These are phyloP conservation scores for Coffea eugenioides DNA, from an alignment of 257 asterid species.

Conservation along the genomic window DNA sequence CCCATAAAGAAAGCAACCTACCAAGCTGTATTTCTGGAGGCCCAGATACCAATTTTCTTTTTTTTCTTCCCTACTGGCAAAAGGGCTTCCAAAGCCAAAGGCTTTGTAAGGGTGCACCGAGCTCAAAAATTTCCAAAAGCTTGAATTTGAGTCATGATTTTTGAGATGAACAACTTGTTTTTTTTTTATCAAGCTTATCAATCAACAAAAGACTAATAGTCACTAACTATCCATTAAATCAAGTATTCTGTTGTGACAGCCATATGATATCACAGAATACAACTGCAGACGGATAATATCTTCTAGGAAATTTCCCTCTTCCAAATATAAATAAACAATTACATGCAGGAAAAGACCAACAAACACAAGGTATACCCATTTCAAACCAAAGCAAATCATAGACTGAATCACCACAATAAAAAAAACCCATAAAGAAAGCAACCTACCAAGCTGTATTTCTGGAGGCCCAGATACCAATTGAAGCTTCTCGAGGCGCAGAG, in stretches of 20 bases:
- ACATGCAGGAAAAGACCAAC: background rate
- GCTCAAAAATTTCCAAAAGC: background rate
- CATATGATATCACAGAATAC: background rate
- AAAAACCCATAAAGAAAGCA: background rate
- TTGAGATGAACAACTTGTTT: background rate
- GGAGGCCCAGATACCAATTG: constrained; percentile 34
- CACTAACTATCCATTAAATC: background rate
- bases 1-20: constrained; percentile 26
- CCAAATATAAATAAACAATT: background rate
- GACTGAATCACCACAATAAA: background rate
- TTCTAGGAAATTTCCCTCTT: background rate
- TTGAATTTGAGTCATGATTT: background rate
- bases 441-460: constrained; percentile 48
- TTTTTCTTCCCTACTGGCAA: background rate
- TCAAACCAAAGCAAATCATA: background rate
- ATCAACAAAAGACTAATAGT: background rate
- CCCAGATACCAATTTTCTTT: background rate
- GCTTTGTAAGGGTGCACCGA: background rate
- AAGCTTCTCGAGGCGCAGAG: constrained; percentile 43
- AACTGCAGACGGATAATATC: background rate
- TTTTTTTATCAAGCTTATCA: background rate
- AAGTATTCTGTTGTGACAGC: background rate
- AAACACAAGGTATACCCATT: background rate
- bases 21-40: constrained; percentile 37
- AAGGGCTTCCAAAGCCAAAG: background rate